Evolutionary conservation across 768 basidiomycete genomes (phyloP), one percentile per base, ranked within the genome.

Genomic region (Suillus bovinus): DNA sequence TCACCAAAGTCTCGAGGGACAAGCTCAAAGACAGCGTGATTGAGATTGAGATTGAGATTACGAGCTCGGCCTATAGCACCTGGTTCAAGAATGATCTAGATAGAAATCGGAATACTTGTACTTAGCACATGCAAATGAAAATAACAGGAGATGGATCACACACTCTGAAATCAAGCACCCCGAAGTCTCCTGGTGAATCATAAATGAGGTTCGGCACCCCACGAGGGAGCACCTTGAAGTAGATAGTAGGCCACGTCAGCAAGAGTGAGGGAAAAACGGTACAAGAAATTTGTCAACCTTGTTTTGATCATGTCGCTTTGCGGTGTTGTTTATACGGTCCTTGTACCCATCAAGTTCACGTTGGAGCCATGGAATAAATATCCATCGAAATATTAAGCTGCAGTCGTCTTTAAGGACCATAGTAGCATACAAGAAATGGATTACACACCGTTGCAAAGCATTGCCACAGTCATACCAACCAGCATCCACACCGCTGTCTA

Each of bases 181-280:
- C 68, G 65, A 68, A 79, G 0, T 67, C 42, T 0, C 75, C 60
- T 0, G 79, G 74, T 4, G 71, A 63, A 0, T 63, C 42, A 38
- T 66, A 61, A 0, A 83, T 81, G 4, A 74, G 60, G n/a, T 72
- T 61, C 0, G 81, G 80, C 8, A 73, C 62, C 1, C 80, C 79
- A 44, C 78, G 74, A 0, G 80, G 81, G 0, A 81, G 66, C 1
- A 63, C 33, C 63, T 67, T 42, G 34, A 42, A 42, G 41, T 42
- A 42, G 36, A 36, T 36, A 36, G 39, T 31, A 31, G 17, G 2
- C 5, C 9, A 57, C 11, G 3, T 41, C 41, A 24, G 55, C 7
- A 22, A 41, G 36, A 38, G 24, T 6, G 13, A 24, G 55, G 17
- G 1, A 6, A 41, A 0, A 57, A 5, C 13, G 7, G 41, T 11